Evolutionary conservation across 2,329 filamentous ascomycete species (phyloP), one percentile per base, ranked within the genome.

Genomic region (Fusarium sp.): DNA sequence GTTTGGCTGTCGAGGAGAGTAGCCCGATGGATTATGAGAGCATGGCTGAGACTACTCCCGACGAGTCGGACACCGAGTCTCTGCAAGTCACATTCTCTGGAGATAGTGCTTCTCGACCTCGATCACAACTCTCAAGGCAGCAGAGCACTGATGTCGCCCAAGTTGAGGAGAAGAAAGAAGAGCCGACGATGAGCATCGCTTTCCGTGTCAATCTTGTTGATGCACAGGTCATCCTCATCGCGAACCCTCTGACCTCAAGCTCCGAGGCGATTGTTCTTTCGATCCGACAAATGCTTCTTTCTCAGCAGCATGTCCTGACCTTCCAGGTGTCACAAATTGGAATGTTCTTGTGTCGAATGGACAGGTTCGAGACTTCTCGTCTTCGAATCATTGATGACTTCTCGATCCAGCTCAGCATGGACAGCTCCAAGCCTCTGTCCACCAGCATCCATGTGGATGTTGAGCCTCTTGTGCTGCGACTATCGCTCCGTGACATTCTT

Each of bases 301-400:
- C 96, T 2, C 94, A 97, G 78, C 97, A 99, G 81, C 95, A 98
- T 84, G 94, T 96, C 10, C 89, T 97, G 76, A 98, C 97, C 1
- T 89, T 99, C 80, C 96, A 99, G 80, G 91, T 99, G 4, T 95
- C 95, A 9, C 92, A 98, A 79, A 90, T 98, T 63, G 97, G 97
- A 76, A 99, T 99, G 97, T 99, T 98, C 82, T 84, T 99, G 35
- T 99, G 97, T 80, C 93, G 97, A 14, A 99, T 99, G 97, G 97
- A 99, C 82, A 94, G 92, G 72, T 98, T 98, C 76, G 96, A 99
- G 76, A 95, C 94, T 4, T 95, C 93, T 45, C 91, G 95, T 40
- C 88, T 99, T 56, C 92, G 97, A 20, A 98, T 99, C 70, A 90
- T 99, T 35, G 97, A 99, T 80, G 95, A 99, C 82, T 99, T 99